phyloP scores from a whole-genome alignment of 371 early-diverging fungal genomes.

The Parasitella parasitica region DNA sequence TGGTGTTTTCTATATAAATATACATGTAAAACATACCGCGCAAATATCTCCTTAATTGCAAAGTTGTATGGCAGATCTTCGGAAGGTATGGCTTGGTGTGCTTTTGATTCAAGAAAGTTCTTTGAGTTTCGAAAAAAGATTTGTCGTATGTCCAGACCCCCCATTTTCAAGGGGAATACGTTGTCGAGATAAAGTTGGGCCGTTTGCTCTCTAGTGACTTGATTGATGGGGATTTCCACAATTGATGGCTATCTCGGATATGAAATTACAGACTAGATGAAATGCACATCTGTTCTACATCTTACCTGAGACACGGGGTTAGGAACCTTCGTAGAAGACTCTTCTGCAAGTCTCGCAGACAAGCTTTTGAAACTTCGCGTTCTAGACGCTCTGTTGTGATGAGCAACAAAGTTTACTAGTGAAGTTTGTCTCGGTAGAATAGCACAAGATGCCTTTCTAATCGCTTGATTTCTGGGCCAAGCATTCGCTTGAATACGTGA shows the following conservation, averaged over 20 bases:
- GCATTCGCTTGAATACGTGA: conserved; percentile 1
- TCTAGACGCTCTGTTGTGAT: background rate
- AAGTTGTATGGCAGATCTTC: conserved; percentile 35
- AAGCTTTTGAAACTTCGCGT: conserved; percentile 2
- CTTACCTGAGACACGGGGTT: conserved; percentile 3
- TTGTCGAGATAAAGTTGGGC: conserved; percentile 48
- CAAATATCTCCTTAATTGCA: conserved; percentile 28
- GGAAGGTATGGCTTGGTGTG: conserved; percentile 29
- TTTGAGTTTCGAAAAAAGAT: conserved; percentile 34
- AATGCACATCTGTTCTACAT: background rate
- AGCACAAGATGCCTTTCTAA: background rate
- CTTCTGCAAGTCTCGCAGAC: background rate
- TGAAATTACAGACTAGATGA: background rate
- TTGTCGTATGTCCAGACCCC: conserved; percentile 41
- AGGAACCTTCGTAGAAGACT: background rate
- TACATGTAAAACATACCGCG: conserved; percentile 27
- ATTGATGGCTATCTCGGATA: background rate
- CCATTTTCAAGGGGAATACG: conserved; percentile 45
- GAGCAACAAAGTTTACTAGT: background rate
- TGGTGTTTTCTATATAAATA: background rate
- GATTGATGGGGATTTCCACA: background rate
- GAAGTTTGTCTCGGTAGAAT: background rate
- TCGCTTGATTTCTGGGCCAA: background rate
- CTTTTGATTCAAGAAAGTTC: conserved; percentile 30
- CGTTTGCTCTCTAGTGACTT: conserved; percentile 22